Percentiles rank a stretch among this genome's conserved stretches.
Evolutionary conservation across 331 rosid species (phyloP).

Genomic region (Telfairia occidentalis): DNA sequence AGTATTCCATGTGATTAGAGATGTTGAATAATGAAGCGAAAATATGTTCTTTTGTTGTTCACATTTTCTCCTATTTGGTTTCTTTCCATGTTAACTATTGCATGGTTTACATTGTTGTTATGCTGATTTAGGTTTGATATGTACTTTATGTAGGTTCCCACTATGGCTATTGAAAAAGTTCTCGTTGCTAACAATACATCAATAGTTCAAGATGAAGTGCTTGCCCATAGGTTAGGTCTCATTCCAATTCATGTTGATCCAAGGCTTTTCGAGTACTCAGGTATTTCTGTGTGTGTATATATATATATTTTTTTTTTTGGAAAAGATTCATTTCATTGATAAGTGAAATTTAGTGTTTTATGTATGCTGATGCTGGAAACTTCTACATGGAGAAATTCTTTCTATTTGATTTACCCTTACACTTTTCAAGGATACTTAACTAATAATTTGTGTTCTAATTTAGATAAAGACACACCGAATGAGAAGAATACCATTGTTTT

Average conservation of each 20-base stretch:
- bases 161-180: constrained; percentile 96
- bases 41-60: constrained; percentile 1
- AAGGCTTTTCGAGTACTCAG: constrained; percentile 75
- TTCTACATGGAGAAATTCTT: neutral
- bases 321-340: too few species aligned
- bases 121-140: neutral
- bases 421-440: neutral
- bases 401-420: neutral
- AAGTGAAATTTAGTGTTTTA: neutral
- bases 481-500: constrained; percentile 90
- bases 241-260: constrained; percentile 84
- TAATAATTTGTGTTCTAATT: neutral
- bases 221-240: constrained; percentile 91
- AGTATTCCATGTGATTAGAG: neutral
- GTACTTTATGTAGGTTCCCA: constrained; percentile 56
- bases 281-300: constrained; percentile 18
- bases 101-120: neutral
- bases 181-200: constrained; percentile 80
- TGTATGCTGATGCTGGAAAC: neutral
- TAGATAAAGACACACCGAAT: constrained; percentile 47
- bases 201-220: constrained; percentile 84
- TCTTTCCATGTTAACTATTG: neutral
- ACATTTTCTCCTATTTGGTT: constrained; percentile 6
- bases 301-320: too few species aligned
- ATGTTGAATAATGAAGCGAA: neutral